Conservation (phyloP, 2,329 filamentous ascomycete genomes). For the Fusarium brevicatenulatum region DNA sequence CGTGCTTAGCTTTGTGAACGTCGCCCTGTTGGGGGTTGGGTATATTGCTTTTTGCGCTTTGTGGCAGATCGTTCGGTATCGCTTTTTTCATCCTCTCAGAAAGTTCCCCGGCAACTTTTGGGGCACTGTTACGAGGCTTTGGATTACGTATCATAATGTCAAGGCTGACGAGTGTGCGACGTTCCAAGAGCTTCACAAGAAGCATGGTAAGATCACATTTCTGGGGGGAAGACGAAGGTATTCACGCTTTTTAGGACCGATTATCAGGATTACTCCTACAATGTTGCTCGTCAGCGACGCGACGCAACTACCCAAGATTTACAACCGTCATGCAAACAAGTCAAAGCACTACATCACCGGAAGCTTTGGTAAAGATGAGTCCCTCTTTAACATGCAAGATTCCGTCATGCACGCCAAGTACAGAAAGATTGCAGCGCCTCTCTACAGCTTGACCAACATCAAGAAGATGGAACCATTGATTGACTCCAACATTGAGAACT, state of each 20-base stretch:
- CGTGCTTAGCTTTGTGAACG: conserved; percentile 8
- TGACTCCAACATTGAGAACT: conserved; percentile 60
- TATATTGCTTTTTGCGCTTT: conserved; percentile 6
- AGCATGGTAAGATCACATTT: conserved; percentile 19
- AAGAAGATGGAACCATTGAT: conserved; percentile 68
- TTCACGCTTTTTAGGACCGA: conserved; percentile 20
- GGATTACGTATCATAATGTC: conserved; percentile 40
- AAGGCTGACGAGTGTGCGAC: conserved; percentile 26
- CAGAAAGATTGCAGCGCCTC: conserved; percentile 64
- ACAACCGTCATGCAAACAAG: conserved; percentile 65
- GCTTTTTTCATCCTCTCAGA: conserved; percentile 31
- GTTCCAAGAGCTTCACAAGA: conserved; percentile 29
- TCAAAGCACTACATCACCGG: conserved; percentile 68
- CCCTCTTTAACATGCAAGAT: conserved; percentile 67
- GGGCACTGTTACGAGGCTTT: conserved; percentile 30
- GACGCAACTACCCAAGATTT: conserved; percentile 65
- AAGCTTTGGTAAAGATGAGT: conserved; percentile 64
- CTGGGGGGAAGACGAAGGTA: too few relatives aligned
- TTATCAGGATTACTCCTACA: conserved; percentile 39
- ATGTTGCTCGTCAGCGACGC: conserved; percentile 49
- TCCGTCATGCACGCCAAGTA: conserved; percentile 60
- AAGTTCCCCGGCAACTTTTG: conserved; percentile 36
- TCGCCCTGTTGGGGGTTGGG: conserved; percentile 13
- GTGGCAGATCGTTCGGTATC: conserved; percentile 30
- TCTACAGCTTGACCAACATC: conserved; percentile 66